A percentile compares a stretch with the other conserved stretches of the same genome.
These are phyloP conservation scores for Sporopachydermia cereana DNA, from an alignment of 1,139 yeast genomes.

Conservation along the genomic window DNA sequence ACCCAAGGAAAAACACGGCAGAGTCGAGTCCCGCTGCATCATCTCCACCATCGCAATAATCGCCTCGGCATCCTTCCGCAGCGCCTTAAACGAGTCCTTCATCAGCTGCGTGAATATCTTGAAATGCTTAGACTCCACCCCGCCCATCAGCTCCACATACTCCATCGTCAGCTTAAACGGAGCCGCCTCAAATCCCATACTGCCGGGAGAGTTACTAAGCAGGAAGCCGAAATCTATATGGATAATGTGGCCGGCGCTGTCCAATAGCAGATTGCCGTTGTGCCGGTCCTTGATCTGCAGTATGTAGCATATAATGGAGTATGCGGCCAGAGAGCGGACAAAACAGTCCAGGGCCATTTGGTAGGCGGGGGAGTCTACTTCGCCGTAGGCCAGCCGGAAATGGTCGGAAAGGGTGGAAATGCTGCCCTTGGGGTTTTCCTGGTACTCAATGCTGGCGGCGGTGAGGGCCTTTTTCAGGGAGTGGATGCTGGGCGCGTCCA, in stretches of 20 bases:
- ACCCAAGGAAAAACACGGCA: constrained; percentile 89
- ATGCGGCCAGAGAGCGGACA: constrained; percentile 76
- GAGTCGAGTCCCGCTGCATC: constrained; percentile 81
- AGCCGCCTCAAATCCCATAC: constrained; percentile 94
- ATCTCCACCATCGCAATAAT: constrained; percentile 73
- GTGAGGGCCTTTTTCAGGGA: constrained; percentile 89
- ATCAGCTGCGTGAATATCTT: constrained; percentile 46
- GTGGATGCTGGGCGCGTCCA: constrained; percentile 85
- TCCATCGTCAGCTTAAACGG: constrained; percentile 88
- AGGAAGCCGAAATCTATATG: constrained; percentile 95
- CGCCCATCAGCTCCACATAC: constrained; percentile 80
- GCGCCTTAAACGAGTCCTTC: constrained; percentile 58
- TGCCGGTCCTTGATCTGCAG: constrained; percentile 92
- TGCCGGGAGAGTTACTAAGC: constrained; percentile 88
- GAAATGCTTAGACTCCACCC: constrained; percentile 49
- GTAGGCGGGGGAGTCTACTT: constrained; percentile 36
- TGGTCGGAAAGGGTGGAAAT: constrained; percentile 70
- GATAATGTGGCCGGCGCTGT: constrained; percentile 85
- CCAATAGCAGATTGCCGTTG: constrained; percentile 91
- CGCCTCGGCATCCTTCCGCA: constrained; percentile 62
- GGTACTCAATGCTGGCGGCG: constrained; percentile 51
- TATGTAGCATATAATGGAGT: constrained; percentile 77
- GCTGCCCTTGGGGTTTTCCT: constrained; percentile 55
- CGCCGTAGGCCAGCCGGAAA: constrained; percentile 64
- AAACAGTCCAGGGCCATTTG: constrained; percentile 72